Percentiles rank a stretch among this genome's conserved stretches.
phyloP scores from a whole-genome alignment of 257 asterid genomes.

The Gentiana macrophylla region DNA sequence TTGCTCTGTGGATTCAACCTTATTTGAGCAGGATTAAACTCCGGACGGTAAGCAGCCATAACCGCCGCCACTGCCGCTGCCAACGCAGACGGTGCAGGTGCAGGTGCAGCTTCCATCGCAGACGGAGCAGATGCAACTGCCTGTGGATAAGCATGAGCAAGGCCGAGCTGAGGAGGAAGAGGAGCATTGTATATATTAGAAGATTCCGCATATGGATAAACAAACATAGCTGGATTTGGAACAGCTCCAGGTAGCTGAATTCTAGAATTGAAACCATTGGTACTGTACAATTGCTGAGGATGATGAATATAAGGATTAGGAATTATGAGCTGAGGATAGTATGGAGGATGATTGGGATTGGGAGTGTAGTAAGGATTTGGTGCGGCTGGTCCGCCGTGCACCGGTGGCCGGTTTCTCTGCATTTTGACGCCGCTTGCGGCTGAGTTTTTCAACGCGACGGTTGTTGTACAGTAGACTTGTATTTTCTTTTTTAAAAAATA shows the following conservation, averaged over 20 bases:
- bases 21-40: neutral
- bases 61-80: neutral
- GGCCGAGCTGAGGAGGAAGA: neutral
- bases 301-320: slow-evolving; percentile 16
- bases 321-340: slow-evolving; percentile 9
- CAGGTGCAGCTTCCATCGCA: too few relatives aligned
- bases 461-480: too few relatives aligned
- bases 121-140: slow-evolving; percentile 2
- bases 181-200: slow-evolving; percentile 3
- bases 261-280: neutral
- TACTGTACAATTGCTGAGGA: neutral
- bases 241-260: slow-evolving; percentile 14
- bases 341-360: neutral
- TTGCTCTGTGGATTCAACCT: neutral
- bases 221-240: neutral
- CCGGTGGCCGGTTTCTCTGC: slow-evolving; percentile 5
- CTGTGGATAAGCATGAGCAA: slow-evolving; percentile 3
- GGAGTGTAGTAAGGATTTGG: neutral
- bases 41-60: neutral
- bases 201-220: neutral
- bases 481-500: too few relatives aligned
- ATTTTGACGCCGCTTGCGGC: neutral
- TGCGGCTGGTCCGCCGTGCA: neutral
- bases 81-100: too few relatives aligned
- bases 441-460: too few relatives aligned